Evolutionary conservation across 176 grass and related monocot genomes (phyloP).

Genomic region (Microstegium vimineum): DNA sequence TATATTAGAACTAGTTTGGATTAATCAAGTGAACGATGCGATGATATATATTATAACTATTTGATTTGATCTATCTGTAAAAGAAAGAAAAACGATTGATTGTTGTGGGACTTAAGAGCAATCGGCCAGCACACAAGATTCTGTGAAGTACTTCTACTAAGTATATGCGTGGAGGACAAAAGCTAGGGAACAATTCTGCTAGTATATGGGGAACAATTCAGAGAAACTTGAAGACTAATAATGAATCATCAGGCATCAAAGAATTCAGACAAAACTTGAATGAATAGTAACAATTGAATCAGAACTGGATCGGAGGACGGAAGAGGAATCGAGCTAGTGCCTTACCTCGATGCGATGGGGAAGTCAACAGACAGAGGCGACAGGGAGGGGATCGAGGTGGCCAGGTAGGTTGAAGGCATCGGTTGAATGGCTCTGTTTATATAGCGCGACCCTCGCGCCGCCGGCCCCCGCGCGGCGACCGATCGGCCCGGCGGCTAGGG

Average conservation of each 20-base stretch:
- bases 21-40: too few species aligned
- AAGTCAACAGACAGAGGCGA: not conserved
- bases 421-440: not conserved
- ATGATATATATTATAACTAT: not conserved
- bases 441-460: not conserved
- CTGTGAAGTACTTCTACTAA: not conserved
- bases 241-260: too few species aligned
- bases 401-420: not conserved
- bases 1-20: too few species aligned
- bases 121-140: not conserved
- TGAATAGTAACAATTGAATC: not conserved
- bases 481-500: not conserved
- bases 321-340: not conserved
- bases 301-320: not conserved
- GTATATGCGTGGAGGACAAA: too few species aligned
- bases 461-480: too few species aligned
- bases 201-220: not conserved
- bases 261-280: too few species aligned
- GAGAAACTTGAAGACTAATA: not conserved
- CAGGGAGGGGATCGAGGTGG: not conserved
- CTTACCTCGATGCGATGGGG: not conserved
- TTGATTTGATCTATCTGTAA: not conserved
- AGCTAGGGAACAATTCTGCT: too few species aligned
- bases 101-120: not conserved
- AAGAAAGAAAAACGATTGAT: not conserved